Conservation (phyloP, 768 basidiomycete genomes). For the Megacollybia marginata region DNA sequence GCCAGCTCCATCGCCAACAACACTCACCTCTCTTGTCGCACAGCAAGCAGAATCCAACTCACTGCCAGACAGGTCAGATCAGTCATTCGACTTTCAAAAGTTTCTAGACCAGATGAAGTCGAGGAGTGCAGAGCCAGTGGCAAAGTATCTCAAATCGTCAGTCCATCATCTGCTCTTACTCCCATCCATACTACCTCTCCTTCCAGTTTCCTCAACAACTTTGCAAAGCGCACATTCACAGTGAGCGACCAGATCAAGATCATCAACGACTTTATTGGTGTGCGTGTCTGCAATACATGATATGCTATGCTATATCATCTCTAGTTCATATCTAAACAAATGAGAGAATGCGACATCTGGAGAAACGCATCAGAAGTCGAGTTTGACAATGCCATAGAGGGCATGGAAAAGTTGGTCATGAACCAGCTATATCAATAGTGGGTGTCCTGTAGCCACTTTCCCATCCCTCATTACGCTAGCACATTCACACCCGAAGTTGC, state of each 20-base stretch:
- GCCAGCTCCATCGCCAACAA: slow-evolving; percentile 48
- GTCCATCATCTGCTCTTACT: slow-evolving; percentile 22
- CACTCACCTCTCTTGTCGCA: slow-evolving; percentile 44
- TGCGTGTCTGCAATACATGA: slow-evolving; percentile 27
- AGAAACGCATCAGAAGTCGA: slow-evolving; percentile 68
- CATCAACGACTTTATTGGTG: slow-evolving; percentile 87
- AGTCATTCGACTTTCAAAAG: slow-evolving; percentile 84
- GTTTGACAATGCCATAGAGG: slow-evolving; percentile 96
- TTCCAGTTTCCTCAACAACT: slow-evolving; percentile 87
- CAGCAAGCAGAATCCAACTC: slow-evolving; percentile 31
- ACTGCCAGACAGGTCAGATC: slow-evolving; percentile 24
- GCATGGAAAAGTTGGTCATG: slow-evolving; percentile 99
- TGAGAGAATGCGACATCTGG: slow-evolving; percentile 84
- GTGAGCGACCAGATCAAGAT: slow-evolving; percentile 92
- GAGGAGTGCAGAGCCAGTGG: slow-evolving; percentile 83
- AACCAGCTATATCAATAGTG: slow-evolving; percentile 94
- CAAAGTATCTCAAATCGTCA: slow-evolving; percentile 92
- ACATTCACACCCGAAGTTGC: slow-evolving; percentile 88
- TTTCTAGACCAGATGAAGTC: slow-evolving; percentile 95
- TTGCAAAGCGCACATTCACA: slow-evolving; percentile 85
- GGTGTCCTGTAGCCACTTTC: slow-evolving; percentile 21
- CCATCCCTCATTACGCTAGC: slow-evolving; percentile 30
- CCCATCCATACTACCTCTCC: not conserved
- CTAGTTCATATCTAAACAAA: slow-evolving; percentile 85
- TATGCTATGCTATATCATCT: slow-evolving; percentile 7